phyloP scores from a whole-genome alignment of 352 stramenopile genomes.

The Globisporangium irregulare region DNA sequence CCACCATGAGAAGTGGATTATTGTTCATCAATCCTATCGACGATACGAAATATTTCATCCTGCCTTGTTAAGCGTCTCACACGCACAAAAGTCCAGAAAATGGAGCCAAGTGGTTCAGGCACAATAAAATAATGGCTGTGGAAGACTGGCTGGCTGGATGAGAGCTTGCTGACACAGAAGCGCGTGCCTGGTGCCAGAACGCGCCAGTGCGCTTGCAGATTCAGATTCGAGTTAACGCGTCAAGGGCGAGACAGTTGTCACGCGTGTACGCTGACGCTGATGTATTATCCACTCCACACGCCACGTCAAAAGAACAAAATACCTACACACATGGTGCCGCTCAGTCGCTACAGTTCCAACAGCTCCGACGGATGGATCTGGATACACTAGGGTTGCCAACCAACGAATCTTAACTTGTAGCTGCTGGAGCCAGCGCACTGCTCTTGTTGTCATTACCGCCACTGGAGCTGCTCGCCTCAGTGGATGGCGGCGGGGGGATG shows the following conservation, averaged over 20 bases:
- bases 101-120: conserved; percentile 1
- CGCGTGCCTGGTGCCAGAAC: background rate
- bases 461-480: background rate
- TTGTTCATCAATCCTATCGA: background rate
- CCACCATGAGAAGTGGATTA: background rate
- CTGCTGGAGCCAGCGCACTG: background rate
- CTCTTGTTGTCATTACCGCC: background rate
- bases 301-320: background rate
- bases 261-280: background rate
- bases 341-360: no score
- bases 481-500: conserved; percentile 2
- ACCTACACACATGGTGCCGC: background rate
- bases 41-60: background rate
- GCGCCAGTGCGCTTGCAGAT: background rate
- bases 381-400: background rate
- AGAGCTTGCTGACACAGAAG: background rate
- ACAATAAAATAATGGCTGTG: background rate
- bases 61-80: background rate
- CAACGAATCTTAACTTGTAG: background rate
- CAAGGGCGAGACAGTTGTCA: background rate
- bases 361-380: no score
- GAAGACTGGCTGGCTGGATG: background rate
- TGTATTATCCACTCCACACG: background rate
- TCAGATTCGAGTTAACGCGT: background rate
- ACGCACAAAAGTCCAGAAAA: conserved; percentile 4